These are phyloP conservation scores for Aphanomyces stellatus DNA, from an alignment of 352 stramenopile species.

Conservation along the genomic window DNA sequence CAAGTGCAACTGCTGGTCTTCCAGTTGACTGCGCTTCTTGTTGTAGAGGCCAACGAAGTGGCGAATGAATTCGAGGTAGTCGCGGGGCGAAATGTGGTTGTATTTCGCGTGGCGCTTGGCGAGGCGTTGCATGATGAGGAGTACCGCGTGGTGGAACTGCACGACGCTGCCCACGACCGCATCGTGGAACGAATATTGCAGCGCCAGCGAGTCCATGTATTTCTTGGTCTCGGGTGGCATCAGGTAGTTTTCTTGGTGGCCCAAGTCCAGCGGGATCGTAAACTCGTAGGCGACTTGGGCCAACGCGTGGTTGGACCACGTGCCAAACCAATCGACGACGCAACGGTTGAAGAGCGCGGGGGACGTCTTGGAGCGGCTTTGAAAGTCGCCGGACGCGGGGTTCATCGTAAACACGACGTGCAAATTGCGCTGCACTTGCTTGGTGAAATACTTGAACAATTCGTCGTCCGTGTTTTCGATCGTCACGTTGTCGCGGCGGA, in stretches of 20 bases:
- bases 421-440: constrained; percentile 97
- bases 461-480: constrained; percentile 93
- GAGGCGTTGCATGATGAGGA: constrained; percentile 77
- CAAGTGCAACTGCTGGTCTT: constrained; percentile 97
- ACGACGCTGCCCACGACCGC: constrained; percentile 77
- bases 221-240: constrained; percentile 32
- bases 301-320: constrained; percentile 96
- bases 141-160: constrained; percentile 79
- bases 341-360: constrained; percentile 99
- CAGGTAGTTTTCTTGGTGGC: constrained; percentile 71
- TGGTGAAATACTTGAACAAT: constrained; percentile 95
- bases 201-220: constrained; percentile 16
- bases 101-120: constrained; percentile 82
- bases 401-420: constrained; percentile 99
- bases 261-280: constrained; percentile 92
- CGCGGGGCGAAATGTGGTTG: constrained; percentile 86
- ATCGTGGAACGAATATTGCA: constrained; percentile 59
- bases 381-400: constrained; percentile 95
- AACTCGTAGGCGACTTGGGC: constrained; percentile 98
- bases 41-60: constrained; percentile 87
- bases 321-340: constrained; percentile 99
- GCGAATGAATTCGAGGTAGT: constrained; percentile 90
- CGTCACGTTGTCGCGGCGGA: constrained; percentile 85
- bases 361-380: constrained; percentile 96
- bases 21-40: constrained; percentile 86